Conservation (phyloP, 306 rosid genomes). For the Dalbergia cochinchinensis region DNA sequence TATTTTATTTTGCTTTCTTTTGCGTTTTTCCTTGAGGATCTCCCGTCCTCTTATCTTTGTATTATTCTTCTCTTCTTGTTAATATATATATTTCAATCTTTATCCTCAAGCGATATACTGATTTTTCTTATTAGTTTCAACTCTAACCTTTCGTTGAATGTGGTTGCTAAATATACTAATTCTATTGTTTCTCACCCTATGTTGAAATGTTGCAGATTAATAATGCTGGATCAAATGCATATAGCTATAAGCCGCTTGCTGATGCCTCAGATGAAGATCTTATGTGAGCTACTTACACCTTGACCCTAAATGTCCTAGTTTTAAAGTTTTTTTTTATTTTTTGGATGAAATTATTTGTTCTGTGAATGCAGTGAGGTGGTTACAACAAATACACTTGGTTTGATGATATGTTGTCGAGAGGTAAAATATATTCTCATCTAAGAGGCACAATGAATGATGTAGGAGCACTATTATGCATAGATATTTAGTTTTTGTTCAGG, state of each 20-base stretch:
- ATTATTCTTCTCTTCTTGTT: too few species aligned
- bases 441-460: conserved; percentile 24
- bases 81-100: too few species aligned
- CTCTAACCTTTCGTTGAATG: conserved; percentile 27
- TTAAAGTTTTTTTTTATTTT: conserved; percentile 36
- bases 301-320: conserved; percentile 3
- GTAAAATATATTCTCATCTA: conserved; percentile 57
- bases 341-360: conserved; percentile 6
- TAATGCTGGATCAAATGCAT: conserved; percentile 98
- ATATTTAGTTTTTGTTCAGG: conserved; percentile 63
- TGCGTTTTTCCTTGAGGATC: too few species aligned
- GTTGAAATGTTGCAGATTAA: conserved; percentile 79
- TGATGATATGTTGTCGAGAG: conserved; percentile 99
- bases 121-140: conserved; percentile 15
- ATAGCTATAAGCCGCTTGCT: conserved; percentile 85
- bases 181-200: conserved; percentile 43
- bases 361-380: conserved; percentile 86
- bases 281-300: conserved; percentile 63
- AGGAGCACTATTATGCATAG: conserved; percentile 42
- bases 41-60: too few species aligned
- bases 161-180: conserved; percentile 40
- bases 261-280: conserved; percentile 98
- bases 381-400: conserved; percentile 91
- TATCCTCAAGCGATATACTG: not conserved
- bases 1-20: too few species aligned